Base-by-base conservation (phyloP, 73 alveolate species). In the Tetrahymena elliotti region DNA sequence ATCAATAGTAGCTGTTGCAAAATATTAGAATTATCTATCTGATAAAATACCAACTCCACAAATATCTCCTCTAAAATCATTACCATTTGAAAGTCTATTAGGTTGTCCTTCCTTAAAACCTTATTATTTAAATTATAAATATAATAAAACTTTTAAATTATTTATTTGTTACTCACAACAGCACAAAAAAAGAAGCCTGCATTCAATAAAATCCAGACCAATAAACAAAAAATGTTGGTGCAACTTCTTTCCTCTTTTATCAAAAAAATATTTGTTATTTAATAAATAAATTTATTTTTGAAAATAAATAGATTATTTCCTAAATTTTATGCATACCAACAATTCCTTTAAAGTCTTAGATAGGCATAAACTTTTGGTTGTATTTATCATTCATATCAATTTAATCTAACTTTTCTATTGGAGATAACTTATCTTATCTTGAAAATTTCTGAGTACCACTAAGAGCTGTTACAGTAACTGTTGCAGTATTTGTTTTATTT, bases 61-160 rank as follows among this genome's bases (percentile, higher is more conserved):
- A 2, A 94, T 39, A 54, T 94, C 96, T 35, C 96, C 96, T 94
- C 96, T 84, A 94, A 94, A 94, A 93, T 94, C 96, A 47, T 52
- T 94, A 35, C 96, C 96, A 47, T 94, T 52, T 36, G 95, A 88
- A 27, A 94, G 93, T 84, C 96, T 84, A 47, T 94, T 83, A 33
- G 96, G 96, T 52, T 84, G n/a, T 84, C 96, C 96, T 22, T 93
- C 31, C 83, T 38, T 83, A 20, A 94, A 39, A 6, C 83, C 95
- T 53, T 84, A 88, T 68, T 16, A 27, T 22, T 68, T 68, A 27
- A 47, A 47, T 1, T 10, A 7, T 18, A 68, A 27, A 27, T 68
- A 68, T 22, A 27, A 68, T 68, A 11, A 68, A 16, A 24, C 34
- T 3, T 31, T 68, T 68, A 3, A 27, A n/a, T 7, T 18, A 24